Evolutionary conservation across 257 asterid species (phyloP), one percentile per base, ranked within the genome.

Genomic region (Solanum appendiculatum): DNA sequence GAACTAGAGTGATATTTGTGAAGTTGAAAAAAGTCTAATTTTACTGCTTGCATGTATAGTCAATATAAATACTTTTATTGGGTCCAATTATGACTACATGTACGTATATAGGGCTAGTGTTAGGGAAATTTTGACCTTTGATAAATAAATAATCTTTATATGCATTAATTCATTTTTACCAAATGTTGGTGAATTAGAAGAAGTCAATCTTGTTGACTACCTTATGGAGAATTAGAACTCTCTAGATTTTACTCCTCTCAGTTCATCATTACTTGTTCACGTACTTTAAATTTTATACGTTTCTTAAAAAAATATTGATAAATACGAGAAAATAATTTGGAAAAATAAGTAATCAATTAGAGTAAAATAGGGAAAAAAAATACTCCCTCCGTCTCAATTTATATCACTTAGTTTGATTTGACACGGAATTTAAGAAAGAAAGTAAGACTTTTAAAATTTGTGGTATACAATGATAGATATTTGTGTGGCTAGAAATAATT

Each of bases 311-410:
- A n/a, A n/a, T n/a, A n/a, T n/a, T n/a, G n/a, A n/a, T n/a, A n/a
- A n/a, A n/a, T n/a, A n/a, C n/a, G n/a, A n/a, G n/a, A n/a, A n/a
- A 23, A 21, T 58, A 0, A 1, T 3, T 58, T 58, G 0, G 1
- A 7, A 51, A 20, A 6, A 54, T 20, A 7, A 54, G 25, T 20
- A 54, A 54, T 6, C 2, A 7, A 54, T 54, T 2, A 5, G 6
- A 39, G 9, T 39, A 39, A 39, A 39, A 6, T 39, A 39, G 37
- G 37, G 1, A 6, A 37, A 12, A n/a, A n/a, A n/a, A n/a, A n/a
- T n/a, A n/a, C n/a, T n/a, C n/a, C n/a, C n/a, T n/a, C n/a, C n/a
- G n/a, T n/a, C n/a, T n/a, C n/a, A n/a, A n/a, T n/a, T n/a, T n/a
- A n/a, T n/a, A n/a, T n/a, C n/a, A n/a, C n/a, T n/a, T n/a, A n/a